Base-by-base conservation (phyloP, 805 yeast genomes). In the Teunomyces cretensis region DNA sequence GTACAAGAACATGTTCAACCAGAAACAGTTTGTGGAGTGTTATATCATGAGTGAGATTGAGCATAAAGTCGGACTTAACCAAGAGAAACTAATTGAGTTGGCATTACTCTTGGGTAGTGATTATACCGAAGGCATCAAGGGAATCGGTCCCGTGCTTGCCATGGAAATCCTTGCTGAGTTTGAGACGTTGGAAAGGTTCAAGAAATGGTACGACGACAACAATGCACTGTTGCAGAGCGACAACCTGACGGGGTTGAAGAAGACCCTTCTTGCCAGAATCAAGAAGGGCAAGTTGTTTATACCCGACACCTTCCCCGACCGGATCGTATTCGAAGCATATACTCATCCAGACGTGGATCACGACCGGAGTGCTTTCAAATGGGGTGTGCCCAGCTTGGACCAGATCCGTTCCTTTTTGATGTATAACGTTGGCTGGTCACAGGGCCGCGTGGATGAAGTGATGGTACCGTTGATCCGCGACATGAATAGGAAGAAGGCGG, bases 1-100 rank as follows among this genome's bases (percentile, higher is more conserved):
- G 2, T 94, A 92, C 65, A 86, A 90, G 53, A 92, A 94, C 64
- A 84, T 94, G 92, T 94, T 94, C 68, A 90, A 86, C 58, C 97
- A 92, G 62, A 87, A 89, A 56, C 85, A 87, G 53, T 91, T 82
- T 62, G 98, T 92, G 30, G 99, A 94, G 61, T 86, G 84, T 56
- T 94, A 90, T 59, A 73, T 79, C 31, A 63, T 72, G 31, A 72
- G 66, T 2, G 86, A 83, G 40, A 70, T 94, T n/a, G 73, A 68
- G 28, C 65, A 67, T 7, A 83, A 80, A 38, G 62, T 89, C 3
- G 95, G 95, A 0, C 70, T 94, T 13, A 74, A 68, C 42, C 79
- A 88, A 46, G 57, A 67, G 1, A 78, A 78, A 46, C 65, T 94
- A 62, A 88, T 94, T 24, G 89, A 87, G 36, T 65, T 94, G 48